Evolutionary conservation across 345 rosid genomes (phyloP).

Genomic region (Aquilaria malaccensis): DNA sequence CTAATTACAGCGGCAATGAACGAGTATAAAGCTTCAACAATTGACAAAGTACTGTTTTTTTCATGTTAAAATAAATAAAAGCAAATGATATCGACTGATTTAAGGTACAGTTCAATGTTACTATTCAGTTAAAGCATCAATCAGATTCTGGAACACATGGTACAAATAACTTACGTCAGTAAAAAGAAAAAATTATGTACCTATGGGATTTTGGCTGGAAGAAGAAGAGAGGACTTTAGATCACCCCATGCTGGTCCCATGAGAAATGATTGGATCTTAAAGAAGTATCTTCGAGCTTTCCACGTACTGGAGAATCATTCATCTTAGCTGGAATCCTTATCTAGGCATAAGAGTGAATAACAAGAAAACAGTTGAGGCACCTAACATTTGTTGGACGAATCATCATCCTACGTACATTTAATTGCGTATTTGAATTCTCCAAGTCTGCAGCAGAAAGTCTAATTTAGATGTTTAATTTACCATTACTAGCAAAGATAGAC

Average conservation of each 20-base stretch:
- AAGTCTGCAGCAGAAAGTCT: background rate
- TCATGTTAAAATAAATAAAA: background rate
- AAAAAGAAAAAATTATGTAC: background rate
- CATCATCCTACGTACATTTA: background rate
- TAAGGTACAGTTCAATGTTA: too few species aligned
- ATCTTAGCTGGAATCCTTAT: slow-evolving; percentile 10
- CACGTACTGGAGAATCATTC: background rate
- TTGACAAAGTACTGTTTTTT: too few species aligned
- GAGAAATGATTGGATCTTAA: background rate
- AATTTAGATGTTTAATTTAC: background rate
- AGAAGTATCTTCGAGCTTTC: background rate
- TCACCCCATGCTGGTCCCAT: slow-evolving; percentile 9
- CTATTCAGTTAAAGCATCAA: too few species aligned
- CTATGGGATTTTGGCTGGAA: background rate
- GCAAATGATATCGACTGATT: background rate
- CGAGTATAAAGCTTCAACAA: too few species aligned
- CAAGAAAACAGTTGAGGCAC: background rate
- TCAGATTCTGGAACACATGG: too few species aligned
- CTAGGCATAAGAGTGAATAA: background rate
- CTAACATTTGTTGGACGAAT: background rate
- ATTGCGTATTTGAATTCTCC: background rate
- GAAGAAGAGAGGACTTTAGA: background rate
- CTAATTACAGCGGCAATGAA: background rate
- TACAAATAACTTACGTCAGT: too few species aligned
- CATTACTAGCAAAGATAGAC: too few species aligned